Base-by-base conservation (phyloP, 2,329 filamentous ascomycete species). In the Colletotrichum chrysophilum region DNA sequence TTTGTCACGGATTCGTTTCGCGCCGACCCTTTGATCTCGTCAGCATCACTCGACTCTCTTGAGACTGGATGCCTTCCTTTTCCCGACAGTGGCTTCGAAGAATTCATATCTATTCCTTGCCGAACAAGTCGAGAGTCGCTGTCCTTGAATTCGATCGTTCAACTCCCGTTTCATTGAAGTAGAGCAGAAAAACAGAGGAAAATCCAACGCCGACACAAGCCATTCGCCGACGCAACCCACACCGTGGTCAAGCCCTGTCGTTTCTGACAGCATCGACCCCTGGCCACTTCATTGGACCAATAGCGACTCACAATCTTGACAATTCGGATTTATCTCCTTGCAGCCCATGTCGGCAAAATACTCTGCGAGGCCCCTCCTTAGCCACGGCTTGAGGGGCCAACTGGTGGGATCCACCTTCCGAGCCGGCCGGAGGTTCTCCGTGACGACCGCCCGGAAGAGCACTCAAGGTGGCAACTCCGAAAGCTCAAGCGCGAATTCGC, bases 271-370 rank as follows among this genome's bases (percentile, higher is more conserved):
- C 12, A 9, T 43, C n/a, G 9, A 21, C 60, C 66, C 67, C 58
- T 48, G 48, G 69, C 60, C 55, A 24, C 4, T 62, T n/a, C 38
- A 32, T 55, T 69, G 36, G 36, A 58, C 74, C 74, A 75, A 75
- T 75, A 70, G 34, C 71, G 62, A 52, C 34, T 62, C 26, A 16
- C 56, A 14, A n/a, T 34, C 32, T 68, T n/a, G n/a, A 64, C 9
- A 55, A 28, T 48, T 16, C 60, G 66, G 66, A 62, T 26, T 65
- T 61, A 43, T 36, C 26, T 71, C 32, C 66, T 65, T 60, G 68
- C 66, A 66, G 30, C 43, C 79, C 78, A 83, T 83, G 82, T 82
- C 81, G 74, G 79, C 76, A 78, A 80, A 77, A 71, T 75, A 76
- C 64, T 77, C 80, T 69, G 70, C 76, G 68, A 80, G 80, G 78